Percentiles rank a stretch among this genome's conserved stretches.
These are phyloP conservation scores for Clavaria fumosa DNA, from an alignment of 768 basidiomycete species.

Conservation along the genomic window DNA sequence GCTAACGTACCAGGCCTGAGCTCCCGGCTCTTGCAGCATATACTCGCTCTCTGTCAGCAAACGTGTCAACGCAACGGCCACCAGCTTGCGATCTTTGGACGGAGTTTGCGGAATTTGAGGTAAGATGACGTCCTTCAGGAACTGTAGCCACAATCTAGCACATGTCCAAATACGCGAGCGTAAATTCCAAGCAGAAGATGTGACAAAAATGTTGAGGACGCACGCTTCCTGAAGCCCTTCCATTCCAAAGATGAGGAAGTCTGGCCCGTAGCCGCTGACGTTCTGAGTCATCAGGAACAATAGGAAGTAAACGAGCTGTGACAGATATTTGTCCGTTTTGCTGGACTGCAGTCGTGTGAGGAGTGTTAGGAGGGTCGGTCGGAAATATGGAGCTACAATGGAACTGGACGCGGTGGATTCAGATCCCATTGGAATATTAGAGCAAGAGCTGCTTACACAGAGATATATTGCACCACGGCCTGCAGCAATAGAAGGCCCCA, in stretches of 20 bases:
- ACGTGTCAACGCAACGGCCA: conserved; percentile 63
- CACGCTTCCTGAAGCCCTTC: conserved; percentile 81
- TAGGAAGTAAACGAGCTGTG: conserved; percentile 69
- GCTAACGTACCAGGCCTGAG: conserved; percentile 51
- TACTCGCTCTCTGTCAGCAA: conserved; percentile 58
- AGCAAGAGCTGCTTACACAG: conserved; percentile 41
- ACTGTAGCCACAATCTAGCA: conserved; percentile 55
- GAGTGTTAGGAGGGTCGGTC: conserved; percentile 58
- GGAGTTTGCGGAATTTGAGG: conserved; percentile 73
- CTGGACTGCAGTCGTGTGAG: conserved; percentile 75
- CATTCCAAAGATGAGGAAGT: conserved; percentile 60
- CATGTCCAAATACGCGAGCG: neutral
- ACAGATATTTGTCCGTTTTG: conserved; percentile 81
- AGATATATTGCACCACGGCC: conserved; percentile 53
- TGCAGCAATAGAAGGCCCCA: conserved; percentile 89
- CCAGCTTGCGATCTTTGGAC: conserved; percentile 72
- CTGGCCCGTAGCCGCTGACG: conserved; percentile 58
- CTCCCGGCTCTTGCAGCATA: conserved; percentile 52
- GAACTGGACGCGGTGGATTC: conserved; percentile 16
- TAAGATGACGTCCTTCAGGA: conserved; percentile 61
- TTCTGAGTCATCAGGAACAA: conserved; percentile 63
- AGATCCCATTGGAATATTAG: neutral
- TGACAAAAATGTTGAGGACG: conserved; percentile 13
- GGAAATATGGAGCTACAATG: conserved; percentile 56
- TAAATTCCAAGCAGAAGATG: neutral